A percentile compares a stretch with the other conserved stretches of the same genome.
phyloP scores from a whole-genome alignment of 306 rosid species.

The Carpinus viminea region DNA sequence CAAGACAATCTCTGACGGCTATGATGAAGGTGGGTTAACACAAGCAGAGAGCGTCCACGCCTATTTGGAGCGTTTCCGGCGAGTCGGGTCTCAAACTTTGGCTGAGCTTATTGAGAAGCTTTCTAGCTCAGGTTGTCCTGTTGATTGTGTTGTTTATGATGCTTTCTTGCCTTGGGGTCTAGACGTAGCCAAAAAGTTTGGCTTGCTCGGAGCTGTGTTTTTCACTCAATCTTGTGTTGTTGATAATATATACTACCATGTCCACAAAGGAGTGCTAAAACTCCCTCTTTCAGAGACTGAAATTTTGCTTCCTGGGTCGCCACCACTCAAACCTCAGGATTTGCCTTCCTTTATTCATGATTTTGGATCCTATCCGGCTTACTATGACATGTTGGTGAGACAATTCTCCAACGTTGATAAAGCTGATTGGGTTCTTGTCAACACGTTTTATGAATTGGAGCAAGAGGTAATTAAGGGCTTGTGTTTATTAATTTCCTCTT shows the following conservation, averaged over 20 bases:
- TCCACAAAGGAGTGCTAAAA: slow-evolving; percentile 39
- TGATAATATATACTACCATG: slow-evolving; percentile 33
- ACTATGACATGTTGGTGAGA: slow-evolving; percentile 42
- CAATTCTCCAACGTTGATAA: slow-evolving; percentile 46
- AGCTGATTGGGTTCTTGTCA: slow-evolving; percentile 57
- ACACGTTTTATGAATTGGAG: slow-evolving; percentile 61
- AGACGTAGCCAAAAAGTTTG: slow-evolving; percentile 54
- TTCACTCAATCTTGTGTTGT: slow-evolving; percentile 59
- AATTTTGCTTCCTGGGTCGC: slow-evolving; percentile 43
- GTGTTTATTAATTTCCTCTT: too few species aligned
- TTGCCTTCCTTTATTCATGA: slow-evolving; percentile 48
- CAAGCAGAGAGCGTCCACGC: slow-evolving; percentile 30
- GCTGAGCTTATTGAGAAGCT: slow-evolving; percentile 43
- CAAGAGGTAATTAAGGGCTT: slow-evolving; percentile 33
- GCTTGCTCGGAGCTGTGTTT: slow-evolving; percentile 42
- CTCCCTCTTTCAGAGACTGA: slow-evolving; percentile 32
- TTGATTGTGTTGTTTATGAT: slow-evolving; percentile 54
- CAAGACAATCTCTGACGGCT: slow-evolving; percentile 70
- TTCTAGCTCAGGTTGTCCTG: slow-evolving; percentile 27
- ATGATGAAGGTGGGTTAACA: slow-evolving; percentile 53
- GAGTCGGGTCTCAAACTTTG: slow-evolving; percentile 43
- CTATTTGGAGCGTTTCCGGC: slow-evolving; percentile 39
- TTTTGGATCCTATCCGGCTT: slow-evolving; percentile 45
- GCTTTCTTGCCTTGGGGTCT: slow-evolving; percentile 48
- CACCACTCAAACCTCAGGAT: slow-evolving; percentile 43